phyloP scores from a whole-genome alignment of 495 filamentous ascomycete species.

The Evernia prunastri region DNA sequence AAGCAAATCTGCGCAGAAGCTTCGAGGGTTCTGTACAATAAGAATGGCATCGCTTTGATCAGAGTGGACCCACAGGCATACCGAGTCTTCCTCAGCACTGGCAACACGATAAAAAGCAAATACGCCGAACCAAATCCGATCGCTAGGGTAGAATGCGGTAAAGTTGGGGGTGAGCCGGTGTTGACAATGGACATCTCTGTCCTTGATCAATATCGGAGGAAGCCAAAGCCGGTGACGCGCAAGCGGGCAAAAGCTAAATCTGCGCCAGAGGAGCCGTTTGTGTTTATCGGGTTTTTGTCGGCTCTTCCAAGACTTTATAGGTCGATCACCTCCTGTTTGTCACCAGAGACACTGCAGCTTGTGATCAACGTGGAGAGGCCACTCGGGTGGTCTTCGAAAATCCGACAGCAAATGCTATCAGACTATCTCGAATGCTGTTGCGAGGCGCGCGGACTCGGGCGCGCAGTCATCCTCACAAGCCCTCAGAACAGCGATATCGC shows the following conservation, averaged over 20 bases:
- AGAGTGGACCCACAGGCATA: background rate
- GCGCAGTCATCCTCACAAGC: background rate
- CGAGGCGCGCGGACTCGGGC: background rate
- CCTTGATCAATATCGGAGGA: background rate
- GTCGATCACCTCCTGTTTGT: background rate
- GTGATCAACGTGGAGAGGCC: background rate
- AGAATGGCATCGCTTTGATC: background rate
- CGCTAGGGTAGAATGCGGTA: background rate
- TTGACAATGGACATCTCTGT: background rate
- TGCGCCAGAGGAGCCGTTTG: background rate
- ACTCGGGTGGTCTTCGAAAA: background rate
- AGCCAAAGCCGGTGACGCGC: too few relatives aligned
- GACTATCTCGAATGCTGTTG: background rate
- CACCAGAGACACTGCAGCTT: background rate
- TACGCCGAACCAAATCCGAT: background rate
- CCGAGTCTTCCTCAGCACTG: too few relatives aligned
- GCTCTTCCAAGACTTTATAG: background rate
- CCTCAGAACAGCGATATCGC: background rate
- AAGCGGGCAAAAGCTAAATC: background rate
- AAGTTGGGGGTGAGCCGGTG: background rate
- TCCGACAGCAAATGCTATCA: background rate
- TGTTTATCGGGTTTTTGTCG: background rate
- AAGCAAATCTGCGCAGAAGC: background rate
- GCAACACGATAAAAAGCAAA: too few relatives aligned
- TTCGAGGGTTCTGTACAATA: background rate